Conservation (phyloP, 768 basidiomycete species). For the Pisolithus albus region DNA sequence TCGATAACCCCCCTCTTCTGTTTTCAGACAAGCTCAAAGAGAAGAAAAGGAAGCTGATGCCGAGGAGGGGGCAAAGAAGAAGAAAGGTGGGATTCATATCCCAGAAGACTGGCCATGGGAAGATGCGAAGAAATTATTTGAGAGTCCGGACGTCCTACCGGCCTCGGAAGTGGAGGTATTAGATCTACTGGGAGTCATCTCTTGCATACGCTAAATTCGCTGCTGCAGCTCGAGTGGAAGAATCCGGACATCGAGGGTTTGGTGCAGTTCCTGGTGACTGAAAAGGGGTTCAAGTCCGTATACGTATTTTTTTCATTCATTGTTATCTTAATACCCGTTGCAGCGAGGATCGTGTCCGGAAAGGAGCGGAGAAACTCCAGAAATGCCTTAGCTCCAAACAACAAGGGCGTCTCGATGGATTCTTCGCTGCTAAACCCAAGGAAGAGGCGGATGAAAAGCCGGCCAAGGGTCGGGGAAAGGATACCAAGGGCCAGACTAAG, state of each 20-base stretch:
- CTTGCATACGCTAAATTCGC: neutral
- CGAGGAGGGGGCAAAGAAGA: constrained; percentile 37
- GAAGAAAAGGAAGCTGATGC: constrained; percentile 36
- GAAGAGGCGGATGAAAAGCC: constrained; percentile 42
- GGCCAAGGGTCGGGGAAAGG: constrained; percentile 21
- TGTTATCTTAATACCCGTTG: neutral
- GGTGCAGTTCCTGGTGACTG: constrained; percentile 84
- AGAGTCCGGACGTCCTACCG: constrained; percentile 83
- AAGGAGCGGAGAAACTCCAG: constrained; percentile 87
- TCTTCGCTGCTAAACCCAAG: constrained; percentile 75
- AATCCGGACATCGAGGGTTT: constrained; percentile 89
- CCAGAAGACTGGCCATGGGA: constrained; percentile 98
- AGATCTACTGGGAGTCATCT: neutral
- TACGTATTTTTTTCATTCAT: neutral
- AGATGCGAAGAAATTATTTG: constrained; percentile 85
- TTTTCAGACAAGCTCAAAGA: constrained; percentile 32
- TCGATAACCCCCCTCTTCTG: neutral
- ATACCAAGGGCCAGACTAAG: constrained; percentile 7
- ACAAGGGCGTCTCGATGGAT: constrained; percentile 93
- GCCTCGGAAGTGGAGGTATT: constrained; percentile 79
- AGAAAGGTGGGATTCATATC: constrained; percentile 69
- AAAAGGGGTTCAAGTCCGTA: constrained; percentile 92
- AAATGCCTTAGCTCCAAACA: constrained; percentile 87
- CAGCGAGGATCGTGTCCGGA: constrained; percentile 95
- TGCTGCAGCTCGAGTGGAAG: constrained; percentile 81